Evolutionary conservation across 371 early-diverging fungal species (phyloP).

Genomic region (Mucor racemosus): DNA sequence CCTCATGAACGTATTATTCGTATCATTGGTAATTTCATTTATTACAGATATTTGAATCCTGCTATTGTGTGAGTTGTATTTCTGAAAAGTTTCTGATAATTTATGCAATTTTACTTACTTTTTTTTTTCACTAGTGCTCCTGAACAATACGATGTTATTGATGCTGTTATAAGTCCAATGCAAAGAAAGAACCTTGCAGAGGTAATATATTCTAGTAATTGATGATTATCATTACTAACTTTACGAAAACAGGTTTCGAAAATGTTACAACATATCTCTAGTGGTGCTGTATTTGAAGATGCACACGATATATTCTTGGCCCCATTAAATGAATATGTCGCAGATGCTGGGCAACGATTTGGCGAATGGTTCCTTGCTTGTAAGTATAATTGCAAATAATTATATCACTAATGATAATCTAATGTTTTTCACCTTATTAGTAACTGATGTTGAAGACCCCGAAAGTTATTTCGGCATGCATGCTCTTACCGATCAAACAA

Average conservation of each 20-base stretch:
- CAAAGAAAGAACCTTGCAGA: slow-evolving; percentile 97
- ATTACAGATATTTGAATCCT: slow-evolving; percentile 97
- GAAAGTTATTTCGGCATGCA: slow-evolving; percentile 92
- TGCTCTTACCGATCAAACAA: slow-evolving; percentile 85
- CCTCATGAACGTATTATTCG: slow-evolving; percentile 79
- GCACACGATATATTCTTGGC: slow-evolving; percentile 76
- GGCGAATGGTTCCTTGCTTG: slow-evolving; percentile 75
- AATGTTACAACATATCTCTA: slow-evolving; percentile 91
- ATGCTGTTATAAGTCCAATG: slow-evolving; percentile 77
- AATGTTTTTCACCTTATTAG: slow-evolving; percentile 33
- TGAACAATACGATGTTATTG: slow-evolving; percentile 95
- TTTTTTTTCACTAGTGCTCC: slow-evolving; percentile 73
- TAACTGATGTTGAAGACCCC: slow-evolving; percentile 82
- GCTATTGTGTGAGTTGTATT: slow-evolving; percentile 83
- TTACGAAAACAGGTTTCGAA: slow-evolving; percentile 60
- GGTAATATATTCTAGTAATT: too few species aligned
- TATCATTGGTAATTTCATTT: slow-evolving; percentile 93
- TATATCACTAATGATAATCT: background rate
- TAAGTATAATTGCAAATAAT: slow-evolving; percentile 31
- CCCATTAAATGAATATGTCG: slow-evolving; percentile 83
- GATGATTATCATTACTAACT: too few species aligned
- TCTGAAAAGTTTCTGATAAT: background rate
- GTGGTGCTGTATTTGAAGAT: slow-evolving; percentile 73
- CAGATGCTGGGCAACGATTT: slow-evolving; percentile 75
- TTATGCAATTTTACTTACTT: background rate